Evolutionary conservation across 2,329 filamentous ascomycete genomes (phyloP), one percentile per base, ranked within the genome.

Genomic region (Calonectria leucothoes): DNA sequence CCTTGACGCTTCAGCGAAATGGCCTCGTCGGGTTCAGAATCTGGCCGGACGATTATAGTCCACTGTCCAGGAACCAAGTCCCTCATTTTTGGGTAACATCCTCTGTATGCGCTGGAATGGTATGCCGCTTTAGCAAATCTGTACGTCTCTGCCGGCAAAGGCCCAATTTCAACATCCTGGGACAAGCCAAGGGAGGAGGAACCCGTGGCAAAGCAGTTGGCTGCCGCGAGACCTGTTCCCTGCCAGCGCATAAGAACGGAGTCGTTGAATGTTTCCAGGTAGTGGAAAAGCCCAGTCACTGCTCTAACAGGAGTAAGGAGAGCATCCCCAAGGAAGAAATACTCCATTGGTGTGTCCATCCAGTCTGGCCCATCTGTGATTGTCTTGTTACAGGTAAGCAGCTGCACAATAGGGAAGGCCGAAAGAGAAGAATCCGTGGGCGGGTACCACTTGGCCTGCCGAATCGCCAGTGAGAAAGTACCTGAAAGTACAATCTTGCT

Each of bases 201-300:
- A 12, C 27, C 37, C 12, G 29, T 35, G 17, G 63, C 70, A 20
- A 71, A 74, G 37, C 45, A 73, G n/a, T 69, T n/a, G 5, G 51
- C 42, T 7, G 33, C 52, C 8, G 48, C 33, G 14, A 74, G 37
- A 14, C 31, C 59, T 29, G 42, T 70, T 49, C 61, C 66, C 5
- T 42, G 17, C 31, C 11, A 57, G 7, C 29, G 51, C 51, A 15
- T 20, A 27, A 12, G 49, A 8, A 20, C 25, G 2, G 8, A 14
- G 33, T 33, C 15, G 10, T 52, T 29, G 49, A 59, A 27, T 15
- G 66, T 55, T n/a, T 27, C 27, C n/a, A 74, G 55, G 42, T 72
- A 74, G n/a, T 42, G 72, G 27, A 74, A 72, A 29, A 74, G 29
- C 1, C 70, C 70, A 6, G 37, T 66, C 23, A 70, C 52, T 4